phyloP scores from a whole-genome alignment of 768 basidiomycete species.

The Ramaria rubella region DNA sequence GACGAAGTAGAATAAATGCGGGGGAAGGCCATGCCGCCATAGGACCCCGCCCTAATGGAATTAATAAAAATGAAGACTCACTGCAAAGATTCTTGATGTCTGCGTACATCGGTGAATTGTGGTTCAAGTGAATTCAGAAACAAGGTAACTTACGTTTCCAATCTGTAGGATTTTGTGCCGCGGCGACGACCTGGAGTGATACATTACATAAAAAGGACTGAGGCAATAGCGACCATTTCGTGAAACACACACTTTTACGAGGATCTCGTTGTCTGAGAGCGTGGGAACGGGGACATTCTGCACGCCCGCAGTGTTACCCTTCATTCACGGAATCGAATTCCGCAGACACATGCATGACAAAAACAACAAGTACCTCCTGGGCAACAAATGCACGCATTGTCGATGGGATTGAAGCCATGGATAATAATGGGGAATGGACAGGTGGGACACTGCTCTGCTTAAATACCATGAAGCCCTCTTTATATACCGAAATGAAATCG shows the following conservation, averaged over 20 bases:
- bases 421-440: too few relatives aligned
- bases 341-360: background rate
- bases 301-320: slow-evolving; percentile 1
- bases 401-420: background rate
- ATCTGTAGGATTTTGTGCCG: slow-evolving; percentile 6
- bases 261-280: slow-evolving; percentile 1
- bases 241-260: slow-evolving; percentile 1
- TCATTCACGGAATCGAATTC: background rate
- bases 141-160: slow-evolving; percentile 1
- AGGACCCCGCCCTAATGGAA: too few relatives aligned
- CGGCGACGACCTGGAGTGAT: background rate
- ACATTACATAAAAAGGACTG: background rate
- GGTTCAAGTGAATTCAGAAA: background rate
- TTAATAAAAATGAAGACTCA: background rate
- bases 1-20: background rate
- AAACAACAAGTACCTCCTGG: background rate
- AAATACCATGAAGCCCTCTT: too few relatives aligned
- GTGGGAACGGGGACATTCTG: background rate
- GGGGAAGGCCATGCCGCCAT: too few relatives aligned
- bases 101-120: background rate
- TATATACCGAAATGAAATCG: too few relatives aligned
- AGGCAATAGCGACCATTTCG: background rate
- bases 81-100: background rate
- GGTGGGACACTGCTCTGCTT: too few relatives aligned
- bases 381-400: slow-evolving; percentile 2